These are phyloP conservation scores for Thelonectria discophora DNA, from an alignment of 2,329 filamentous ascomycete genomes.

Conservation along the genomic window DNA sequence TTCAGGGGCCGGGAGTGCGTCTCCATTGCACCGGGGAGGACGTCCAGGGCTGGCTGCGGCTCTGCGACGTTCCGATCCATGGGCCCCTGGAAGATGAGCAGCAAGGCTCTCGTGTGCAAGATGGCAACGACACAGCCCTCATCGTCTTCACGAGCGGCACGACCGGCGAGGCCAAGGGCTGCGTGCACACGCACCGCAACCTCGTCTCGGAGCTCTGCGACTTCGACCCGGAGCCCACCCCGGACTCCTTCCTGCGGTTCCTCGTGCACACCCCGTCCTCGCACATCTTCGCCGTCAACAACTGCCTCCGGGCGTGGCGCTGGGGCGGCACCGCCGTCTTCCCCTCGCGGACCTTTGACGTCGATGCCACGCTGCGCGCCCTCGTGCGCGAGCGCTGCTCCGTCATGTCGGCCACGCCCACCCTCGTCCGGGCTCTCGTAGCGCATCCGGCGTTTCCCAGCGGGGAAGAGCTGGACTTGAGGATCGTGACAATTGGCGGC, in stretches of 20 bases:
- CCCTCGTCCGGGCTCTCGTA: conserved; percentile 46
- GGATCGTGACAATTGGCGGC: conserved; percentile 48
- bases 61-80: conserved; percentile 23
- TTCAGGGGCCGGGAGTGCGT: conserved; percentile 14
- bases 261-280: conserved; percentile 50
- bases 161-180: conserved; percentile 58
- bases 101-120: background rate
- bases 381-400: conserved; percentile 47
- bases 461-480: conserved; percentile 41
- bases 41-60: conserved; percentile 33
- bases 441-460: conserved; percentile 43
- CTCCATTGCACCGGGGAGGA: conserved; percentile 39
- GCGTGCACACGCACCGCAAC: conserved; percentile 52
- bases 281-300: conserved; percentile 53
- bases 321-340: conserved; percentile 48
- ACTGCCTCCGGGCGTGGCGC: conserved; percentile 50
- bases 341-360: conserved; percentile 47
- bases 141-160: conserved; percentile 61
- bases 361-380: conserved; percentile 45
- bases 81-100: background rate
- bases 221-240: conserved; percentile 48
- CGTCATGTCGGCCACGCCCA: conserved; percentile 53
- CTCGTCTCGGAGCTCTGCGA: conserved; percentile 49
- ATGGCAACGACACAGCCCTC: conserved; percentile 44
- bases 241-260: conserved; percentile 45